Evolutionary conservation across 2,329 filamentous ascomycete genomes (phyloP).

Genomic region (Aspergillus caelatus): DNA sequence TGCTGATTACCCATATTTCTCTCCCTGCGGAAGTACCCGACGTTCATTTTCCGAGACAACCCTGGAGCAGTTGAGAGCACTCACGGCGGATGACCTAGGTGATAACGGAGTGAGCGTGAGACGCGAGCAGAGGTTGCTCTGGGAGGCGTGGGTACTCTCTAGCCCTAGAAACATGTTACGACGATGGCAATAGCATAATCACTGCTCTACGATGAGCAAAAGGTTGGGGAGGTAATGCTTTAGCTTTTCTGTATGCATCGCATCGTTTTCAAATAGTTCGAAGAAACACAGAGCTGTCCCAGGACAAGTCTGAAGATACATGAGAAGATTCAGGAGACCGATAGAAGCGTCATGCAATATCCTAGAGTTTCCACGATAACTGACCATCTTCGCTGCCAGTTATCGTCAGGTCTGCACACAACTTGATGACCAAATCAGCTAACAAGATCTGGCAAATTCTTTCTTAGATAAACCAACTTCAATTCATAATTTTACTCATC

Average conservation of each 20-base stretch:
- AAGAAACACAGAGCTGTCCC: neutral
- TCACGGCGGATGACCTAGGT: conserved; percentile 38
- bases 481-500: neutral
- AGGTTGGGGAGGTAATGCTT: neutral
- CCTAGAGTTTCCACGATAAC: neutral
- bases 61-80: conserved; percentile 28
- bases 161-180: conserved; percentile 18
- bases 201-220: neutral
- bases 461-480: neutral
- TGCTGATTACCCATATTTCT: conserved; percentile 10
- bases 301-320: neutral
- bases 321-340: neutral
- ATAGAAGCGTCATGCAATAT: neutral
- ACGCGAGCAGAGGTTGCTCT: conserved; percentile 36
- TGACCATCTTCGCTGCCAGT: no score
- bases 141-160: conserved; percentile 44
- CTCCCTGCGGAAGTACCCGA: conserved; percentile 8
- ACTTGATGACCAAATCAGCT: neutral
- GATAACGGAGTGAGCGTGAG: conserved; percentile 40
- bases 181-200: conserved; percentile 7
- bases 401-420: no score
- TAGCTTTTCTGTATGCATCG: neutral
- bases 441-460: neutral
- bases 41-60: conserved; percentile 16
- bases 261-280: neutral